Percentiles rank a stretch among this genome's conserved stretches.
phyloP scores from a whole-genome alignment of 2,329 filamentous ascomycete species.

The Aspergillus thermomutatus region DNA sequence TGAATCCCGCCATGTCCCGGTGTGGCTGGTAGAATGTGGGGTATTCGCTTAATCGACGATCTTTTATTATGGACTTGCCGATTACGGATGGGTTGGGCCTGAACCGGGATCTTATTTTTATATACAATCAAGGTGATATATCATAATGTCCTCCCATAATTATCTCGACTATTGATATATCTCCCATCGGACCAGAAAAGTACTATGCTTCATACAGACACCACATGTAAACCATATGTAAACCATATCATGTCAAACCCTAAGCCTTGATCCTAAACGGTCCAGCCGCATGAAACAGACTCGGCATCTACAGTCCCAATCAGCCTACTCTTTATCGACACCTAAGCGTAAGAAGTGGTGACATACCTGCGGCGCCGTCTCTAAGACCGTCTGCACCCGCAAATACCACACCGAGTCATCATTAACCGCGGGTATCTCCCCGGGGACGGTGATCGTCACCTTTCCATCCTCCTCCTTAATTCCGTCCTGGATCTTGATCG shows the following conservation, averaged over 20 bases:
- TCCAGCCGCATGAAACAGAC: slow-evolving; percentile 25
- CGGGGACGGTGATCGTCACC: slow-evolving; percentile 24
- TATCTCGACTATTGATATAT: no score
- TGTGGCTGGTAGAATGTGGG: background rate
- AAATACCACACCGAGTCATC: slow-evolving; percentile 30
- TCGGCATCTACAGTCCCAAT: slow-evolving; percentile 21
- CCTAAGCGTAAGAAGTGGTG: background rate
- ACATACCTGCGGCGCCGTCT: slow-evolving; percentile 28
- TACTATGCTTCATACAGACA: no score
- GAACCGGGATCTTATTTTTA: background rate
- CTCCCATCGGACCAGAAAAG: no score
- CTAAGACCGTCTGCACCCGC: slow-evolving; percentile 20
- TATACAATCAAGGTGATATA: background rate
- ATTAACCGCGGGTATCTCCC: slow-evolving; percentile 21
- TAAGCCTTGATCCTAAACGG: slow-evolving; percentile 20
- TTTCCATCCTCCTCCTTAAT: slow-evolving; percentile 17
- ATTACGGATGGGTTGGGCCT: background rate
- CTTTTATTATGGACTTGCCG: background rate
- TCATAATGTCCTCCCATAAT: background rate
- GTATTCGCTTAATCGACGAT: background rate
- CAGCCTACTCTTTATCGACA: background rate
- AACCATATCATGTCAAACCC: background rate
- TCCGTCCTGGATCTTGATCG: slow-evolving; percentile 16
- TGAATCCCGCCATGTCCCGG: background rate
- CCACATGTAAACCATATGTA: no score